phyloP scores from a whole-genome alignment of 2,329 filamentous ascomycete genomes.

The Paracoccidioides lutzii region DNA sequence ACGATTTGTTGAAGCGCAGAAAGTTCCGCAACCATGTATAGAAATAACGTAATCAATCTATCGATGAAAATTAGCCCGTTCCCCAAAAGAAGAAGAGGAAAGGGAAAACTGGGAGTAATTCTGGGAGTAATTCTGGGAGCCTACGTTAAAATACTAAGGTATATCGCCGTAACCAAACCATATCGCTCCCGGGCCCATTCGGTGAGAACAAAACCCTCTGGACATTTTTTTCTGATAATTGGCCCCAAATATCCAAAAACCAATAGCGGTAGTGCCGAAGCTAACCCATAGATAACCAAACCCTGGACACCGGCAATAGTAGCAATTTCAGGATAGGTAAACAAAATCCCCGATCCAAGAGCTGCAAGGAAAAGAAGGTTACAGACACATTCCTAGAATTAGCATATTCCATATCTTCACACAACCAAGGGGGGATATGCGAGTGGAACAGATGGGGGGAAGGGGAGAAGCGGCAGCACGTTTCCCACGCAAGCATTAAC shows the following conservation, averaged over 20 bases:
- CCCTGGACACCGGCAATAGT: slow-evolving; percentile 70
- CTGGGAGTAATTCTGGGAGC: slow-evolving; percentile 2
- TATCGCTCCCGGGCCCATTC: slow-evolving; percentile 75
- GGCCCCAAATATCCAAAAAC: slow-evolving; percentile 63
- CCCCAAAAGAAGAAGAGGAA: neutral
- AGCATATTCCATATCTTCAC: slow-evolving; percentile 12
- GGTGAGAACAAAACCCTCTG: slow-evolving; percentile 71
- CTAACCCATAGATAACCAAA: slow-evolving; percentile 60
- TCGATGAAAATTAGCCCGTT: slow-evolving; percentile 1
- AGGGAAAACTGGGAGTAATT: neutral
- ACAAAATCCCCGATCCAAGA: slow-evolving; percentile 71
- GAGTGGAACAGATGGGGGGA: slow-evolving; percentile 28
- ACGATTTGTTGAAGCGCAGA: slow-evolving; percentile 72
- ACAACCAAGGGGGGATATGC: slow-evolving; percentile 8
- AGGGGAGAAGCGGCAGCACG: slow-evolving; percentile 69
- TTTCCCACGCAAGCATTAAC: slow-evolving; percentile 99
- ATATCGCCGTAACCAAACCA: slow-evolving; percentile 54
- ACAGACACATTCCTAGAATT: slow-evolving; percentile 31
- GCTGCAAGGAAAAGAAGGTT: slow-evolving; percentile 38
- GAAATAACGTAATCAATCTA: slow-evolving; percentile 61
- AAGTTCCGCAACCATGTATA: slow-evolving; percentile 79
- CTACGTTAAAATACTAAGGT: slow-evolving; percentile 59
- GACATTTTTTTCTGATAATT: slow-evolving; percentile 65
- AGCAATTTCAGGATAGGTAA: slow-evolving; percentile 68
- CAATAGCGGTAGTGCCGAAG: slow-evolving; percentile 59